Evolutionary conservation across 1,284 basidiomycete genomes (phyloP), one percentile per base, ranked within the genome.

Genomic region (Fomes fomentarius): DNA sequence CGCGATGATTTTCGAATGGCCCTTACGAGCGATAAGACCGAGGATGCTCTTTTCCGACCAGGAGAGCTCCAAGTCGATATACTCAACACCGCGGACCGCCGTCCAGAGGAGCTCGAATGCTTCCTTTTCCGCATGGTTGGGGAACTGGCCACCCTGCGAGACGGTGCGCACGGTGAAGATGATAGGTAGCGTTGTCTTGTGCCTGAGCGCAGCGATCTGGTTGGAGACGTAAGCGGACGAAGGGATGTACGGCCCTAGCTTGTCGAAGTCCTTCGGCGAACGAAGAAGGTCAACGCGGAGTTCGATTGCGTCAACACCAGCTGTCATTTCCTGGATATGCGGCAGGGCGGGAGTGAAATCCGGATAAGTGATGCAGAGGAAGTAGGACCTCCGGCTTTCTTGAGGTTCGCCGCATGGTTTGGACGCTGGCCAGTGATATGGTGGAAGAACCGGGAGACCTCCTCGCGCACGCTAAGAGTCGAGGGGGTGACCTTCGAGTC

Each of bases 241-340:
- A 0, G 95, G 91, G 17, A 94, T 81, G 57, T 80, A 79, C 0
- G 82, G 78, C 0, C 74, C 77, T 30, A 74, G 63, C 12, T 75
- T 68, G 50, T 77, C 76, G n/a, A 71, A 65, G 56, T 79, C 76
- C 50, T 76, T 73, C 3, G 72, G 69, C 4, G 85, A 78, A 30
- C 83, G 85, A 22, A 99, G 80, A 11, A 99, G 80, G 71, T 99
- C 96, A 7, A 96, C 95, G 3, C 96, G 89, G 25, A 99, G 72
- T 73, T 99, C 96, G 54, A 99, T 76, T 0, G 95, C 96, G 66
- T 99, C 96, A 1, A 87, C 89, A 3, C 97, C 96, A n/a, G 82
- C 78, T 0, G 84, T 85, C 56, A 98, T 74, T 49, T 88, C 82
- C 10, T 89, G 83, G 47, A 98, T 81, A 37, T 86, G 72, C 11